Evolutionary conservation across 805 yeast species (phyloP).

Genomic region (Saturnispora diversa): DNA sequence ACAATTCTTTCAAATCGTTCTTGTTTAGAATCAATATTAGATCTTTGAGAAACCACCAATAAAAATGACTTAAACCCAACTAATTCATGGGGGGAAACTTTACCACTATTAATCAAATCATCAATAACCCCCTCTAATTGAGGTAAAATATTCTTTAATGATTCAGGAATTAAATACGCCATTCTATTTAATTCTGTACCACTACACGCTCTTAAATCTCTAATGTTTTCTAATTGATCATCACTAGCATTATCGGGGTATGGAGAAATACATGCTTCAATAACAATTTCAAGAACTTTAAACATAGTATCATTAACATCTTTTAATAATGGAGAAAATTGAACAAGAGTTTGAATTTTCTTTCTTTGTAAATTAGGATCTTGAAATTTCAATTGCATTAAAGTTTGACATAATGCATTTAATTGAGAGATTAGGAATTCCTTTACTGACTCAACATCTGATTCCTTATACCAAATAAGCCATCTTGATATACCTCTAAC

Average conservation of each 20-base stretch:
- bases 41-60: slow-evolving; percentile 83
- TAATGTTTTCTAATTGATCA: slow-evolving; percentile 68
- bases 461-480: slow-evolving; percentile 80
- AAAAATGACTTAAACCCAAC: slow-evolving; percentile 91
- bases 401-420: slow-evolving; percentile 63
- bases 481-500: slow-evolving; percentile 90
- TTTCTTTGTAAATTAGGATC: slow-evolving; percentile 79
- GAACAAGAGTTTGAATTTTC: slow-evolving; percentile 86
- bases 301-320: slow-evolving; percentile 71
- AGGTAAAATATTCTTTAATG: slow-evolving; percentile 68
- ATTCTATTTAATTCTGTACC: slow-evolving; percentile 92
- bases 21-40: slow-evolving; percentile 57
- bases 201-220: slow-evolving; percentile 84
- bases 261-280: slow-evolving; percentile 75
- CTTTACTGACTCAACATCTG: slow-evolving; percentile 45
- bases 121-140: slow-evolving; percentile 80
- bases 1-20: slow-evolving; percentile 81
- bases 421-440: slow-evolving; percentile 45
- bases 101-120: slow-evolving; percentile 47
- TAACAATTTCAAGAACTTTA: slow-evolving; percentile 73
- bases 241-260: slow-evolving; percentile 52
- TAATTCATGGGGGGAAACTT: slow-evolving; percentile 52
- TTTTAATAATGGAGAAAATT: slow-evolving; percentile 83
- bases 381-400: slow-evolving; percentile 64
- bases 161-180: slow-evolving; percentile 91